A percentile compares a stretch with the other conserved stretches of the same genome.
Evolutionary conservation across 2,329 filamentous ascomycete species (phyloP).

Genomic region (Fusarium napiforme): DNA sequence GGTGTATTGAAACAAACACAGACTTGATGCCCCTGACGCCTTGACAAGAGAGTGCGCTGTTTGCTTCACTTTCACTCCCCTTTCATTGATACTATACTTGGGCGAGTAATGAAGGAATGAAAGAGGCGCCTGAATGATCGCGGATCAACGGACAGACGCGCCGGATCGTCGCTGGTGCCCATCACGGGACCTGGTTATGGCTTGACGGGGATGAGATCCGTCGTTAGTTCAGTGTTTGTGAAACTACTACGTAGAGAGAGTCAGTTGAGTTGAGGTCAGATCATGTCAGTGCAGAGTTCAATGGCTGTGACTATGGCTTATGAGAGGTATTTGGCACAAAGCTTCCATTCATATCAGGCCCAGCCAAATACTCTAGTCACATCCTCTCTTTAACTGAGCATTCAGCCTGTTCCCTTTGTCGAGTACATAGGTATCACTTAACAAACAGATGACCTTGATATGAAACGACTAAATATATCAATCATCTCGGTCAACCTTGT

Average conservation of each 20-base stretch:
- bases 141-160: slow-evolving; percentile 34
- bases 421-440: not conserved
- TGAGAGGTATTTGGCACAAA: not conserved
- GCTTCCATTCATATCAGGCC: not conserved
- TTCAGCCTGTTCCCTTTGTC: not conserved
- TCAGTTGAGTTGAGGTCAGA: not conserved
- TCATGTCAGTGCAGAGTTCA: not conserved
- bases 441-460: not conserved
- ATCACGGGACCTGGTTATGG: slow-evolving; percentile 36
- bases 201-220: slow-evolving; percentile 27
- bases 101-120: not conserved
- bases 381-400: not conserved
- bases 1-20: slow-evolving; percentile 8
- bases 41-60: not conserved
- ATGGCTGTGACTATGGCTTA: not conserved
- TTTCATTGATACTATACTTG: not conserved
- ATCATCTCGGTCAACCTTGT: slow-evolving; percentile 21
- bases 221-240: slow-evolving; percentile 1
- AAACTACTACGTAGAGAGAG: slow-evolving; percentile 3
- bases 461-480: slow-evolving; percentile 14
- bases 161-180: slow-evolving; percentile 36
- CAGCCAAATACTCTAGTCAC: not conserved
- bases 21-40: slow-evolving; percentile 9
- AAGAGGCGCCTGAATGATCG: slow-evolving; percentile 19
- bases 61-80: slow-evolving; percentile 3